Evolutionary conservation across 164 flowering plant genomes (phyloP), one percentile per base, ranked within the genome.

Genomic region (Vitis cinerea): DNA sequence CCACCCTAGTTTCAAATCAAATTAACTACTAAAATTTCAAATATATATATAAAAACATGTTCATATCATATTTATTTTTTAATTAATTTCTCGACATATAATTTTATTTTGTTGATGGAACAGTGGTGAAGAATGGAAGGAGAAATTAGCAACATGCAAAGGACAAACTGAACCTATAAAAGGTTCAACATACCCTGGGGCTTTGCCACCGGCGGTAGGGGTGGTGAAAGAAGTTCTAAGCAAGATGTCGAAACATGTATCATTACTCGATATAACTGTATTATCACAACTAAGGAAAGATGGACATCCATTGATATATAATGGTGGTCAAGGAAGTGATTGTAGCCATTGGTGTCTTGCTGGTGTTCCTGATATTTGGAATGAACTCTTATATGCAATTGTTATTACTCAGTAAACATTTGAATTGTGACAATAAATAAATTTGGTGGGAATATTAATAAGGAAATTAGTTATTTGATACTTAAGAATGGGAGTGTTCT

Each of bases 341-440:
- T 87, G 91, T 72, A 82, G 82, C 47, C 89, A 84, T 52, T 85
- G 89, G 91, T 82, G 88, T 64, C 79, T 85, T 10, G 76, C 88
- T 8, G 88, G 90, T 48, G 83, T 87, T 29, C 88, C 90, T 6
- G 88, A 87, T 67, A 74, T 87, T 5, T 87, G 90, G 90, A 86
- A 86, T 67, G 68, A 83, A 47, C 72, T 84, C 8, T 49, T 84
- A 2, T 81, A 68, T 72, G 77, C 77, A 19, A 3, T 37, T 37
- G 44, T 37, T 37, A 0, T 37, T 37, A 3, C 6, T 37, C 0
- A 3, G 2, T 37, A 37, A 37, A 37, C 4, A 37, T 37, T 37
- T 37, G 2, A 37, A 37, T 6, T 37, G 44, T 37, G 4, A 37
- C 7, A 6, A 37, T 37, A 37, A 37, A 37, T 37, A 37, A 37